Base-by-base conservation (phyloP, 768 basidiomycete genomes). In the Cystobasidium onofrii region DNA sequence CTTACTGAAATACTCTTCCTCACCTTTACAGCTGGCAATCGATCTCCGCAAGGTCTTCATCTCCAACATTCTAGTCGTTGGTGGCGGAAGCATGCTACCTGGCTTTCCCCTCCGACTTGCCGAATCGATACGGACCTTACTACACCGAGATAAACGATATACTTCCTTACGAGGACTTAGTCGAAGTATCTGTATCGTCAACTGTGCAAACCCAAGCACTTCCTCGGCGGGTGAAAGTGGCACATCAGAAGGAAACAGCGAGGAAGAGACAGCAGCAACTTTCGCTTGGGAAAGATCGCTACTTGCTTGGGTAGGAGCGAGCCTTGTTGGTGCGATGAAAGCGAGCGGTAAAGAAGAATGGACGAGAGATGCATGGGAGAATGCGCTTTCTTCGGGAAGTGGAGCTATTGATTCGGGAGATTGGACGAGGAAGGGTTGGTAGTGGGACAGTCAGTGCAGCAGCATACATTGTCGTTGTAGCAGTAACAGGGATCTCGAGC, bases 251-350 rank as follows among this genome's bases (percentile, higher is more conserved):
- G 25, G 17, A 4, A 46, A 25, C 44, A 52, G 10, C 39, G 61
- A 88, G 75, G 88, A 87, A 0, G 94, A 92, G 1, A 89, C 87
- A 76, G 92, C 92, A 0, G 94, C 95, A 0, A 89, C 90, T 0
- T 97, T 95, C 82, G 83, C 88, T 4, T 67, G 65, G 65, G 65
- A 67, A 1, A 89, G 92, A 0, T 87, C 88, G 0, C 84, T 87
- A 39, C 84, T 94, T 82, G 85, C 89, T 0, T 99, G 95, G 95
- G 87, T 99, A 13, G 95, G 95, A 2, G 95, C 92, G 0, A 92
- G 91, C 25, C 80, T 98, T 23, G 91, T 93, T 1, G 95, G 94
- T 12, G 85, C 90, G 9, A 83, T 96, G 61, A 95, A 96, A 81
- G 91, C 89, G 0, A 90, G 90, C 1, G 92, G 91, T 0, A 71